Evolutionary conservation across 306 rosid genomes (phyloP), one percentile per base, ranked within the genome.

Genomic region (Acacia crassicarpa): DNA sequence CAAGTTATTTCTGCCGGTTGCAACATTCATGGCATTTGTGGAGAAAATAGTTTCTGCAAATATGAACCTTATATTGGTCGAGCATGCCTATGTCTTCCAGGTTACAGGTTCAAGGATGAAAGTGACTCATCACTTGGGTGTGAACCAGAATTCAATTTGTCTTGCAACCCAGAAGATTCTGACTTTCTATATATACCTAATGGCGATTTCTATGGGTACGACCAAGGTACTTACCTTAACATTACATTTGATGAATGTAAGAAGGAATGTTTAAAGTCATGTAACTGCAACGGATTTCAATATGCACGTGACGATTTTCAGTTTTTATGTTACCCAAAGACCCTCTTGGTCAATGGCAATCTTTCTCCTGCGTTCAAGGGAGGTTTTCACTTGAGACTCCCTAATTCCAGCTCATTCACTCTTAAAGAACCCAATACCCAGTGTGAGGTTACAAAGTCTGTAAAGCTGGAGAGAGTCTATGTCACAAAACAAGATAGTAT

Each of bases 181-280:
- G 49, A 19, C 3, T 89, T 83, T 59, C 10, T 78, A 69, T 40
- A 38, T 38, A 38, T 38, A 38, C 41, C 41, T 38, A 38, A 38
- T 38, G 41, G 41, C 8, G 87, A 84, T 67, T 44, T 84, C 54
- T 80, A 56, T 17, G 87, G 88, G 8, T 86, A 84, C 41, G 89
- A 87, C 72, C 49, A 9, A 9, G 20, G 41, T 13, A 25, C 12
- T n/a, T 22, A 65, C 5, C 3, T 0, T 22, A 70, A 48, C 19
- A 35, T 35, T n/a, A 85, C 53, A 32, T 83, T 63, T 8, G 35
- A 15, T 23, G 17, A 44, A 27, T 89, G 92, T 49, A 32, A 78
- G 33, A 9, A 16, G 13, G 53, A 67, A 16, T 89, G 92, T 80
- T 62, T 81, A 17, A 62, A 62, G 32, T 62, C 5, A 62, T 62